A percentile compares a stretch with the other conserved stretches of the same genome.
Evolutionary conservation across 2,329 filamentous ascomycete species (phyloP).

Genomic region (Botrytis fabae): DNA sequence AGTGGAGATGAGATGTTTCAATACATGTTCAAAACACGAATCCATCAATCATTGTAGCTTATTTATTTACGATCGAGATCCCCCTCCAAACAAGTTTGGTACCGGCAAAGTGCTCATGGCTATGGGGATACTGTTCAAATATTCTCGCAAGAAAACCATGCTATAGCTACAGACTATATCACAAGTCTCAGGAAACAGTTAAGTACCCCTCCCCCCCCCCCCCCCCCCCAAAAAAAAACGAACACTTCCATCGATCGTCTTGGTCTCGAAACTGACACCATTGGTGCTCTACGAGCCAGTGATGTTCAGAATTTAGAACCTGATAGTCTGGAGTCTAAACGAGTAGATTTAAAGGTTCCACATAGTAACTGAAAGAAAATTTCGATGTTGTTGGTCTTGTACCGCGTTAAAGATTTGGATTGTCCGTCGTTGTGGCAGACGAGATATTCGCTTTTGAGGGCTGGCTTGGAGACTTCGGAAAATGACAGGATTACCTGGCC

Average conservation of each 20-base stretch:
- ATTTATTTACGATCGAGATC: not conserved
- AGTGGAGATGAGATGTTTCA: not conserved
- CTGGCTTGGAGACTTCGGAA: not conserved
- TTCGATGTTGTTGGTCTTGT: not conserved
- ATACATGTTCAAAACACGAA: conserved; percentile 4
- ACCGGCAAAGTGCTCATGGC: conserved; percentile 16
- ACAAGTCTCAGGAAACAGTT: not conserved
- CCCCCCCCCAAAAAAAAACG: no score
- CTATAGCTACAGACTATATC: conserved; percentile 8
- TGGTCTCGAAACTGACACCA: not conserved
- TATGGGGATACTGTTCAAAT: not conserved
- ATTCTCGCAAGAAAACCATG: not conserved
- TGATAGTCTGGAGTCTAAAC: not conserved
- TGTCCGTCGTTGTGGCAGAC: not conserved
- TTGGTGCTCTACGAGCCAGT: no score
- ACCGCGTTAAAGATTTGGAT: not conserved
- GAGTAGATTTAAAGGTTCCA: not conserved
- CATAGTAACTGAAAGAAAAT: not conserved
- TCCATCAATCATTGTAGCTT: not conserved
- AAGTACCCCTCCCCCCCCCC: not conserved
- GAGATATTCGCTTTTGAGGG: not conserved
- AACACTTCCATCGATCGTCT: not conserved
- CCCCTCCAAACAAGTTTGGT: conserved; percentile 1
- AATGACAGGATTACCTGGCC: not conserved
- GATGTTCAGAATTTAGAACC: not conserved